Base-by-base conservation (phyloP, 2,329 filamentous ascomycete genomes). In the Pseudohalonectria lignicola region DNA sequence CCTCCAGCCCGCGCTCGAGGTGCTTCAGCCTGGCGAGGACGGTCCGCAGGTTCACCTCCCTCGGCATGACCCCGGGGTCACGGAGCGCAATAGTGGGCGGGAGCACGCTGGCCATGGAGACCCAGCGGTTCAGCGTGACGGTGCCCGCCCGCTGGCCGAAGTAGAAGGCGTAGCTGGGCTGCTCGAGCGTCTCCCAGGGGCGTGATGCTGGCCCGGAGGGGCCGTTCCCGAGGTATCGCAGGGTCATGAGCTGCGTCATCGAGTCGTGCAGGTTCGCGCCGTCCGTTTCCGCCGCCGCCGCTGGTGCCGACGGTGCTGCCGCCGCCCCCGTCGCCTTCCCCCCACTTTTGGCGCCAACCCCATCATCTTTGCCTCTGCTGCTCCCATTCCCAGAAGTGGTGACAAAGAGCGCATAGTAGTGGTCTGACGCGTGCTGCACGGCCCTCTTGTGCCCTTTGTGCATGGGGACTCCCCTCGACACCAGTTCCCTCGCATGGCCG, bases 181-280 rank as follows among this genome's bases (percentile, higher is more conserved):
- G 80, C 51, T 87, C 82, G 19, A 86, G 63, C 2, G 81, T 79
- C 44, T 81, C 73, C 82, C 78, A 86, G 2, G 78, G 79, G 42
- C 63, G 54, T 3, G 54, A 51, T 32, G 71, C 61, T 13, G 59
- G 50, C 4, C 60, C 61, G 0, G 54, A 28, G 31, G 48, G 4
- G 65, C 63, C 19, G n/a, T 34, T 21, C 12, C 41, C 28, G 40
- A 65, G 59, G 12, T 70, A 58, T 19, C 65, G 61, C 50, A 76
- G 54, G 2, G 70, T 74, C 64, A 74, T 75, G 47, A 76, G 64
- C 54, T 75, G 67, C 8, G 62, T 67, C 72, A 76, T 76, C 36
- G 66, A 55, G 45, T 73, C 65, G 51, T 74, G 69, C 19, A 65
- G 53, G 46, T 71, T 66, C 13, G 61, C 67, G 7, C 54, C 56